Evolutionary conservation across 1,284 basidiomycete species (phyloP), one percentile per base, ranked within the genome.

Genomic region (Phaffia rhodozyma): DNA sequence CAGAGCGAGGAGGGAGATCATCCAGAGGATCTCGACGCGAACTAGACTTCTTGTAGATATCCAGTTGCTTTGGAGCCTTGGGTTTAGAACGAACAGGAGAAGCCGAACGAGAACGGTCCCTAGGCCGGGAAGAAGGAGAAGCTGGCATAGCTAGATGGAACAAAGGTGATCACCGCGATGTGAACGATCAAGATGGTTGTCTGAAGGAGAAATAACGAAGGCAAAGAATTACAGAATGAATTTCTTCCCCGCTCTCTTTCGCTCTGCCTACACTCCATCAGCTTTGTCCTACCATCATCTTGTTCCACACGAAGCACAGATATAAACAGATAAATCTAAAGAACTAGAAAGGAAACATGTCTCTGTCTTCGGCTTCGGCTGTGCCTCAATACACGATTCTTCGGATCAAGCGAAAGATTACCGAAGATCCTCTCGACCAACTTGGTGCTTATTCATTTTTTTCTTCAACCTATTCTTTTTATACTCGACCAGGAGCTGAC

Each of bases 401-500:
- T 49, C 67, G 75, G 13, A 76, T 77, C 72, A 77, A 77, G 69
- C 70, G 76, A 4, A 76, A 76, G 66, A 73, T 74, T 16, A 76
- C 72, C 2, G 75, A 76, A n/a, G 63, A 72, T 0, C 75, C 75
- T 3, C 68, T 76, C 7, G 72, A 73, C 5, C 74, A 74, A 1
- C 68, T 77, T 5, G 73, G 76, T 76, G 54, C 60, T 69, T 67
- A 29, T 18, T 32, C 51, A 23, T 5, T 47, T 43, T 25, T 23
- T 5, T 25, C 1, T 18, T 27, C 25, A 13, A 32, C 54, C 38
- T 21, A 43, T 48, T 50, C 30, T 6, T 25, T 30, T 20, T 54
- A 4, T n/a, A 53, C 23, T 48, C 54, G 13, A 43, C 5, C 13
- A 7, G 13, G 6, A 55, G 57, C 34, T 50, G 34, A 29, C 32